Percentiles rank a stretch among this genome's conserved stretches.
These are phyloP conservation scores for Sedum album DNA, from an alignment of 164 flowering plant species.

Conservation along the genomic window DNA sequence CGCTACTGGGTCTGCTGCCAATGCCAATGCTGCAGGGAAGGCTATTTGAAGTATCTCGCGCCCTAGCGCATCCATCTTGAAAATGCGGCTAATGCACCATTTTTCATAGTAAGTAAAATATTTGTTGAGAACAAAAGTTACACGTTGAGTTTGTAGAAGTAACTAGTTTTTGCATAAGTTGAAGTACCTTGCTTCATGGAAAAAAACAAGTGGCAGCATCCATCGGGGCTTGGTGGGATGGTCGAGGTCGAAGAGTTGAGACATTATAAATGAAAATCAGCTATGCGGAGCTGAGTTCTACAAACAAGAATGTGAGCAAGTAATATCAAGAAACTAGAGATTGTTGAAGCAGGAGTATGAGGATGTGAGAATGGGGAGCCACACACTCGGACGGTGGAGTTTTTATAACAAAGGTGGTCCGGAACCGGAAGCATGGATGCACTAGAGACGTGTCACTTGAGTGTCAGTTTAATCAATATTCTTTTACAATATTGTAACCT, in stretches of 20 bases:
- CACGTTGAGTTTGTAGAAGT: no score
- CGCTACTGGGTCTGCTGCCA: constrained; percentile 72
- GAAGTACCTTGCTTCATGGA: background rate
- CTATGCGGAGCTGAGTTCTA: background rate
- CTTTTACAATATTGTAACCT: no score
- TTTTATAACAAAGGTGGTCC: background rate
- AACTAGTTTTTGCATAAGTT: no score
- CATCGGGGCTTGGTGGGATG: background rate
- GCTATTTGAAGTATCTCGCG: constrained; percentile 48
- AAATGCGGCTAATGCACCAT: constrained; percentile 27
- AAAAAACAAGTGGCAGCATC: background rate
- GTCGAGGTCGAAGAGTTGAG: background rate
- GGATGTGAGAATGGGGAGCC: background rate
- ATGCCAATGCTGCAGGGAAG: constrained; percentile 61
- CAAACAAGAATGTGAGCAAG: background rate
- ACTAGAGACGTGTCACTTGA: no score
- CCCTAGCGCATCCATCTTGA: constrained; percentile 53
- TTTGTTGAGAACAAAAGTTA: no score
- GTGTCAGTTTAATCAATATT: no score
- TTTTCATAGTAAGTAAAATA: no score
- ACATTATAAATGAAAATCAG: background rate
- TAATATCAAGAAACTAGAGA: background rate
- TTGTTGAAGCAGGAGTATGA: background rate
- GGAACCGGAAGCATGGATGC: no score
- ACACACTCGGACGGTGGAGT: background rate